Evolutionary conservation across 73 alveolate species (phyloP).

Genomic region (Paramecium octaurelia): DNA sequence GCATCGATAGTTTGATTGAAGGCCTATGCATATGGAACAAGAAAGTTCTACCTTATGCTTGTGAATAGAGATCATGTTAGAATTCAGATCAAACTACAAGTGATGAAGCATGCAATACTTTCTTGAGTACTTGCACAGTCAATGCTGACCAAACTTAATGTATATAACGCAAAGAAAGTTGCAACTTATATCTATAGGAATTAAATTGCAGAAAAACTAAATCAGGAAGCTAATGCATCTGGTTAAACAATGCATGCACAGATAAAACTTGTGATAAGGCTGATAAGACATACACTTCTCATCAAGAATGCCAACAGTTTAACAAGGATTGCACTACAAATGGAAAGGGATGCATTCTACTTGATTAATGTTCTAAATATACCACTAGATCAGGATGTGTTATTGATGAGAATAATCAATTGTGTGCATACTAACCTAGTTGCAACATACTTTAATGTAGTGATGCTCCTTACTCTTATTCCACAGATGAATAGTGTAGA

Average conservation of each 20-base stretch:
- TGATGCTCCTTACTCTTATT: not conserved
- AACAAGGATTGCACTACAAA: conserved; percentile 1
- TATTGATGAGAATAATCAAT: not conserved
- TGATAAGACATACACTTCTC: not conserved
- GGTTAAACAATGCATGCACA: not conserved
- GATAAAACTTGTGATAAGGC: not conserved
- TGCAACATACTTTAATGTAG: not conserved
- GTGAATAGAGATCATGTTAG: conserved; percentile 9
- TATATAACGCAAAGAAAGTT: not conserved
- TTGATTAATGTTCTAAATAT: not conserved
- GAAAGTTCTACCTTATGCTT: not conserved
- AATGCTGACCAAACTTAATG: not conserved
- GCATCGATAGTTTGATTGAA: not conserved
- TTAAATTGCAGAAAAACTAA: not conserved
- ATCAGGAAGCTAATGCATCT: not conserved
- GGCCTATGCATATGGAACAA: not conserved
- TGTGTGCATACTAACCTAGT: not conserved
- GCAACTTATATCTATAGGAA: not conserved
- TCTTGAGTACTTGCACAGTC: not conserved
- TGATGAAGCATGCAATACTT: not conserved
- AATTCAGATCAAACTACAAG: not conserved
- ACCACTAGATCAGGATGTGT: conserved; percentile 9
- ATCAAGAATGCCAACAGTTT: not conserved
- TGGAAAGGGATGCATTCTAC: not conserved
- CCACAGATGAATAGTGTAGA: not conserved